Percentiles rank a stretch among this genome's conserved stretches.
Conservation (phyloP, 73 alveolate genomes). For the Effrenium voratum region DNA sequence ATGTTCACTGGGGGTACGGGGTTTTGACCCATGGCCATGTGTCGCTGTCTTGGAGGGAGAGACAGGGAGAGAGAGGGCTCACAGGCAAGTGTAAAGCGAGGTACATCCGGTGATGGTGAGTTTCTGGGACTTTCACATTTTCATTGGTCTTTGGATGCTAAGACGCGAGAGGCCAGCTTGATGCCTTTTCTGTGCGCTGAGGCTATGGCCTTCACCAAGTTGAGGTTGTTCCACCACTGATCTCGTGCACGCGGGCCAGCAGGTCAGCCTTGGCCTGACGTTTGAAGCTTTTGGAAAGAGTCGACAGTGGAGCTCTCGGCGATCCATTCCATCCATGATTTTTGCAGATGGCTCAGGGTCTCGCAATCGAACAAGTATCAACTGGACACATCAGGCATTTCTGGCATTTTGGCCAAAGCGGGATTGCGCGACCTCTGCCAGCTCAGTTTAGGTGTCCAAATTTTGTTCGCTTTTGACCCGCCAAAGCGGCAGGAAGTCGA, state of each 20-base stretch:
- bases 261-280: background rate
- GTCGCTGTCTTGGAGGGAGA: too few relatives aligned
- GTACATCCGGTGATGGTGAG: too few relatives aligned
- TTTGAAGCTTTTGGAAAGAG: background rate
- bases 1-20: too few relatives aligned
- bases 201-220: conserved; percentile 93
- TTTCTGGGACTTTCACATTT: too few relatives aligned
- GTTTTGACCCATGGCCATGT: too few relatives aligned
- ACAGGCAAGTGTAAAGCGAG: too few relatives aligned
- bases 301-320: conserved; percentile 56
- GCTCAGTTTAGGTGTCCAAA: background rate
- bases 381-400: background rate
- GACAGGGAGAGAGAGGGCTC: too few relatives aligned
- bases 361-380: background rate
- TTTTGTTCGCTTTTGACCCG: conserved; percentile 51
- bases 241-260: background rate
- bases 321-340: background rate
- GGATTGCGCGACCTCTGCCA: conserved; percentile 10
- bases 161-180: too few relatives aligned
- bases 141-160: too few relatives aligned
- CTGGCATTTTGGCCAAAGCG: background rate
- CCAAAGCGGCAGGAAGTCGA: conserved; percentile 51
- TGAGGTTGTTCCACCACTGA: conserved; percentile 94
- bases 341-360: conserved; percentile 15
- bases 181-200: too few relatives aligned